Percentiles rank a stretch among this genome's conserved stretches.
Evolutionary conservation across 2,329 filamentous ascomycete genomes (phyloP).

Genomic region (Botryotinia convoluta): DNA sequence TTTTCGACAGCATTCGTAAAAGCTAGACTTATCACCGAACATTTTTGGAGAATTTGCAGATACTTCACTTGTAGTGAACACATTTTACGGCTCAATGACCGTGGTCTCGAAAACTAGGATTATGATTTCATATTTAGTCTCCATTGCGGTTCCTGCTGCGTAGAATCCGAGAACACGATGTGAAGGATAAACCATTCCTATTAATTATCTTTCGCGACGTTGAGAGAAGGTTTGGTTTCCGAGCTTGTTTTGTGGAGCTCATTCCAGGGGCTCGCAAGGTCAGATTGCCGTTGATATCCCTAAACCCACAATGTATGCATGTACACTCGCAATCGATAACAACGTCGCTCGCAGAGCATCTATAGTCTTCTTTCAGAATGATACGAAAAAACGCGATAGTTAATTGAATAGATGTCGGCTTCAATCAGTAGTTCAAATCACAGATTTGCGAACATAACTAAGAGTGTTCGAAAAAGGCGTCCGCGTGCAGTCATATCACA

Average conservation of each 20-base stretch:
- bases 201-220: neutral
- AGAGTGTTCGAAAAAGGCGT: neutral
- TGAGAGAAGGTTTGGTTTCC: neutral
- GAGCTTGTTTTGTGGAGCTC: conserved; percentile 4
- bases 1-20: neutral
- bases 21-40: neutral
- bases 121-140: neutral
- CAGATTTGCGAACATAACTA: neutral
- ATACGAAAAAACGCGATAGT: fast-evolving
- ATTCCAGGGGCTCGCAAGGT: neutral
- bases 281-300: neutral
- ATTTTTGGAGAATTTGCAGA: neutral
- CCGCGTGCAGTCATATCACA: too few species aligned
- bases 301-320: neutral
- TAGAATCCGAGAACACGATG: neutral
- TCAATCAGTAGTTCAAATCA: neutral
- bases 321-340: neutral
- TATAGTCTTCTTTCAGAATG: neutral
- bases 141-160: neutral
- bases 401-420: neutral
- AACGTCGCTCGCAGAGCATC: neutral
- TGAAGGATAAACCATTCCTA: neutral
- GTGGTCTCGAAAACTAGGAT: too few species aligned
- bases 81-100: neutral
- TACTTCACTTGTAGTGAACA: neutral